These are phyloP conservation scores for Phytophthora brassicae DNA, from an alignment of 352 stramenopile genomes.

Conservation along the genomic window DNA sequence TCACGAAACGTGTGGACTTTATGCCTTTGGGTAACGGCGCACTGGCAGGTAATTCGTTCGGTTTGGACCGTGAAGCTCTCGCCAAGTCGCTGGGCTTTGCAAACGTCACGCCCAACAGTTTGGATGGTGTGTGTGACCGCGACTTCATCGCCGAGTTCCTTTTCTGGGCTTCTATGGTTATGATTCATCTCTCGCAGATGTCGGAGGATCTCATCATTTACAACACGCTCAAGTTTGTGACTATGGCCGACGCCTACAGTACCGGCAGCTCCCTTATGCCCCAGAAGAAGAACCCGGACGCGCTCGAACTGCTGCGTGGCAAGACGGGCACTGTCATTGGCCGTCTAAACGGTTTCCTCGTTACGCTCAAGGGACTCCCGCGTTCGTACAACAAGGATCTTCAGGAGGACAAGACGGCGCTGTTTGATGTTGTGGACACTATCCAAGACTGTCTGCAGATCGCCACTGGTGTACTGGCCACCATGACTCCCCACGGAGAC, in stretches of 20 bases:
- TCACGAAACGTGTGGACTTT: conserved; percentile 95
- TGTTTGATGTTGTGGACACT: conserved; percentile 97
- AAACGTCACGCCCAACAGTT: conserved; percentile 94
- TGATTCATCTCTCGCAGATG: conserved; percentile 97
- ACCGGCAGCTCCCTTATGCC: conserved; percentile 99
- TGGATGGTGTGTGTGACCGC: conserved; percentile 98
- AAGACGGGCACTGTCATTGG: conserved; percentile 97
- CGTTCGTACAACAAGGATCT: conserved; percentile 99
- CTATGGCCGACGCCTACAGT: conserved; percentile 97
- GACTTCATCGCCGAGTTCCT: conserved; percentile 99
- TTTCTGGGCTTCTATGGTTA: conserved; percentile 96
- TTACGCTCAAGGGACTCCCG: conserved; percentile 96
- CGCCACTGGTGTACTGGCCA: conserved; percentile 95
- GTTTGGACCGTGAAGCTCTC: conserved; percentile 94
- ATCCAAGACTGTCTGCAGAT: conserved; percentile 97
- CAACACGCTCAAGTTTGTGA: conserved; percentile 94
- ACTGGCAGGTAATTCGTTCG: conserved; percentile 98
- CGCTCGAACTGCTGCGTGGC: conserved; percentile 96
- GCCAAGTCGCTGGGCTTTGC: conserved; percentile 93
- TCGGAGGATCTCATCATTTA: conserved; percentile 99
- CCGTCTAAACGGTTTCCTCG: conserved; percentile 93
- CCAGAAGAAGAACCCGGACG: conserved; percentile 99
- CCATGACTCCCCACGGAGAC: conserved; percentile 94
- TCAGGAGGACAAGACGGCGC: conserved; percentile 98
- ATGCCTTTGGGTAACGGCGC: conserved; percentile 97